Evolutionary conservation across 352 stramenopile species (phyloP).

Genomic region (Blastocystis sp.): DNA sequence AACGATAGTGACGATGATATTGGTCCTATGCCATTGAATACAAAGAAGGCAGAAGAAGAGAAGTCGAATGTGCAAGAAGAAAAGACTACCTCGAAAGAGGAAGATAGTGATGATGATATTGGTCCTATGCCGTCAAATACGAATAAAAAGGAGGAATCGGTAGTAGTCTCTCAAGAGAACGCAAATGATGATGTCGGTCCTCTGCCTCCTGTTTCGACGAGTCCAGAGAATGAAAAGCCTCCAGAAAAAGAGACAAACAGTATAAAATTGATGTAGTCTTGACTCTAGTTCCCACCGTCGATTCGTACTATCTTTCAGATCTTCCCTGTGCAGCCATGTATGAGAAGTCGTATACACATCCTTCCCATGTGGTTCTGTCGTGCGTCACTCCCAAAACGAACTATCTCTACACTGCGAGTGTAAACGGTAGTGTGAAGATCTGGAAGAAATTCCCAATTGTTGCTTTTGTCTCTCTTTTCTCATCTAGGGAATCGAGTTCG

Average conservation of each 20-base stretch:
- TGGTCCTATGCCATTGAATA: constrained; percentile 33
- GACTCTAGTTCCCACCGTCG: constrained; percentile 44
- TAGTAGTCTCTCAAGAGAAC: not conserved
- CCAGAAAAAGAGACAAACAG: not conserved
- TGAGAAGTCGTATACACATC: constrained; percentile 93
- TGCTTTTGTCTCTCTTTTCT: not conserved
- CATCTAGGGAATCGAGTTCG: constrained; percentile 86
- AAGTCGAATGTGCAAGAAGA: constrained; percentile 32
- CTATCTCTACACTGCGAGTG: constrained; percentile 87
- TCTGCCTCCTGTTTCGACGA: not conserved
- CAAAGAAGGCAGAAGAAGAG: constrained; percentile 51
- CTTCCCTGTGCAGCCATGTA: constrained; percentile 83
- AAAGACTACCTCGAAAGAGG: not conserved
- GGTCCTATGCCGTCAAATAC: not conserved
- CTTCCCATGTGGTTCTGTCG: constrained; percentile 83
- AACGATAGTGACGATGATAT: constrained; percentile 64
- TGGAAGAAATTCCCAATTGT: constrained; percentile 90
- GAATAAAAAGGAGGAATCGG: not conserved
- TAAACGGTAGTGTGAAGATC: constrained; percentile 96
- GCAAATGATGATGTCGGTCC: not conserved
- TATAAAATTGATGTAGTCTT: not conserved
- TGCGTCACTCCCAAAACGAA: constrained; percentile 81
- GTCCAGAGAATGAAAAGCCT: not conserved
- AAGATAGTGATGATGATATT: constrained; percentile 12
- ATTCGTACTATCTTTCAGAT: constrained; percentile 73